phyloP scores from a whole-genome alignment of 2,329 filamentous ascomycete species.

The Alternaria sp. region DNA sequence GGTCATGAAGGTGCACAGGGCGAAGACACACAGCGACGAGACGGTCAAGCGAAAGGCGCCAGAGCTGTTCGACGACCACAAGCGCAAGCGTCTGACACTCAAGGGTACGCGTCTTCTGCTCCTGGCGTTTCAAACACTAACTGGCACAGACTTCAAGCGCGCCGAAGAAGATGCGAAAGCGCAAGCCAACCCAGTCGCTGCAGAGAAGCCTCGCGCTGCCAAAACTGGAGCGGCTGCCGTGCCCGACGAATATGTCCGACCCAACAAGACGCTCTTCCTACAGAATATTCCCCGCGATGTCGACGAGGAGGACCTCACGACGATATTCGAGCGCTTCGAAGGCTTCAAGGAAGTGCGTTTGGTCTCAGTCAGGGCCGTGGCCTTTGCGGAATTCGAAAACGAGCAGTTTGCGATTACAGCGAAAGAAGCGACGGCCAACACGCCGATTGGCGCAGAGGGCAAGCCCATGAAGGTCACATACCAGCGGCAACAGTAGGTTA shows the following conservation, averaged over 20 bases:
- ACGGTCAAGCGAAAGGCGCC: conserved; percentile 79
- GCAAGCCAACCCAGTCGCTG: conserved; percentile 71
- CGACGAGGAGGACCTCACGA: conserved; percentile 79
- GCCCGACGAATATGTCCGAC: conserved; percentile 96
- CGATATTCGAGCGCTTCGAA: conserved; percentile 87
- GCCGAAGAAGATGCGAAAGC: conserved; percentile 81
- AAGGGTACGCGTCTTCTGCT: conserved; percentile 71
- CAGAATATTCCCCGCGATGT: conserved; percentile 91
- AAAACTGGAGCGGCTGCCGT: conserved; percentile 78
- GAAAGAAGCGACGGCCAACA: conserved; percentile 91
- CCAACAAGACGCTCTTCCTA: conserved; percentile 95
- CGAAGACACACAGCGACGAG: conserved; percentile 85
- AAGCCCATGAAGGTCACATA: conserved; percentile 95
- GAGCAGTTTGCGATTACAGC: conserved; percentile 90
- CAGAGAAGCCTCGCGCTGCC: conserved; percentile 66
- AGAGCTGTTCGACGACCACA: conserved; percentile 88
- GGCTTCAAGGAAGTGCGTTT: conserved; percentile 92
- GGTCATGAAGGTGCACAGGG: conserved; percentile 84
- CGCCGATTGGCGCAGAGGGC: conserved; percentile 76
- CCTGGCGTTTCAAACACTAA: conserved; percentile 46
- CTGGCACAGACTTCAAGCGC: conserved; percentile 73
- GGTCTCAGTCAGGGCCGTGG: conserved; percentile 89
- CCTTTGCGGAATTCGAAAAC: conserved; percentile 95
- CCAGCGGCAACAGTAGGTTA: conserved; percentile 75
- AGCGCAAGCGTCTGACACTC: conserved; percentile 82